Evolutionary conservation across 2,329 filamentous ascomycete genomes (phyloP), one percentile per base, ranked within the genome.

Genomic region (Geosmithia flava): DNA sequence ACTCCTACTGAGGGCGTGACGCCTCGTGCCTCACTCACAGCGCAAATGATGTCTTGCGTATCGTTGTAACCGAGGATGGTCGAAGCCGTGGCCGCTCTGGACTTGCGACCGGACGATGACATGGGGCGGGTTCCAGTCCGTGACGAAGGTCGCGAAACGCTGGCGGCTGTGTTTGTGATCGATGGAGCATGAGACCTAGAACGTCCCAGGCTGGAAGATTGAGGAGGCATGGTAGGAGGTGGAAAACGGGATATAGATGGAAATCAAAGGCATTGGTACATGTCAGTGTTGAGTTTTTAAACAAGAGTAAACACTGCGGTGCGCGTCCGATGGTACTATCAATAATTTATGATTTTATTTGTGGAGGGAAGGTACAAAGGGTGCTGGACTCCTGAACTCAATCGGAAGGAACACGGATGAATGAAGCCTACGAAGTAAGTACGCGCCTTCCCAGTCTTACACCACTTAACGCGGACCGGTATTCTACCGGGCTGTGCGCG

Each of bases 21-120:
- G 5, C 88, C 88, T n/a, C 90, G 83, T 42, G 87, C 88, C 62
- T 96, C 89, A 56, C 81, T 87, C 45, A 96, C 67, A 3, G 91
- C 90, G 63, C 91, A 97, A n/a, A 96, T 71, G 48, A 95, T 80
- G 52, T 85, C 80, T 56, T 91, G 83, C 20, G 66, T 62, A 30
- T 78, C 76, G 13, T 65, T 68, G 7, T 66, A 63, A 45, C 72
- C 72, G 7, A 74, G 55, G 7, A 69, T 55, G 5, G 64, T 64
- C 0, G 65, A 63, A 1, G 58, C 52, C 2, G 65, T 51, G 52
- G 63, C 57, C 2, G 64, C 60, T 6, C 67, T 66, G 29, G 73
- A 74, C 47, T 65, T 71, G 41, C 70, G 67, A 8, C 70, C 68
- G 3, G 69, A 69, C 1, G 65, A 55, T 7, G 68, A 70, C n/a